Evolutionary conservation across 169 alveolate species (phyloP), one percentile per base, ranked within the genome.

Genomic region (Cryptosporidium tyzzeri): DNA sequence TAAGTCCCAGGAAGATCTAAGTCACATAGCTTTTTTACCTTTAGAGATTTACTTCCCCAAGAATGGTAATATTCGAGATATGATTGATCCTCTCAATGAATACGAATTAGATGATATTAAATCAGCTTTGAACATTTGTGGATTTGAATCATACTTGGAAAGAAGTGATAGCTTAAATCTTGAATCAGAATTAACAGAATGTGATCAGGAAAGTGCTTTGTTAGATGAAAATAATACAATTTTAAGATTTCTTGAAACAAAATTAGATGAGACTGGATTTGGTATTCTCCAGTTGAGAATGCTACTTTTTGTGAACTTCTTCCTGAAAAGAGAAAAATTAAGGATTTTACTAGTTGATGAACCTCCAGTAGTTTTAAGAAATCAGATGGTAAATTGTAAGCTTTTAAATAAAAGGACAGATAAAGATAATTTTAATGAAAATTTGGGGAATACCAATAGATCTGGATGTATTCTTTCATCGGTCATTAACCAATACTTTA

Each of bases 111-210:
- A 59, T 10, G 31, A 33, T 44, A 80, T 80, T 12, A 23, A 41
- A 41, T 37, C 67, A 26, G 89, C 89, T 39, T 80, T 80, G 12
- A 58, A 44, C 62, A 80, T 80, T 16, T 80, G 89, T 67, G 89
- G 89, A 41, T 80, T 80, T 61, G 89, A 69, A 7, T 37, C 67
- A 16, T 80, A 80, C 33, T 31, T 80, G n/a, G 33, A 41, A 41
- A 33, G n/a, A 29, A 50, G 23, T 23, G 62, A 70, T 0, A 48
- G 18, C 26, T 70, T 69, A 5, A 14, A 48, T 26, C 14, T n/a
- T 18, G 53, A 69, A 29, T n/a, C 23, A 0, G 35, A 26, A 5
- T 55, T 5, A 26, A 55, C 23, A 23, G 7, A 48, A n/a, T 48
- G 55, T 14, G 50, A 70, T 23, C 67, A 26, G n/a, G 65, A 70